These are phyloP conservation scores for Citrullus mucosospermus DNA, from an alignment of 306 rosid species.

Conservation along the genomic window DNA sequence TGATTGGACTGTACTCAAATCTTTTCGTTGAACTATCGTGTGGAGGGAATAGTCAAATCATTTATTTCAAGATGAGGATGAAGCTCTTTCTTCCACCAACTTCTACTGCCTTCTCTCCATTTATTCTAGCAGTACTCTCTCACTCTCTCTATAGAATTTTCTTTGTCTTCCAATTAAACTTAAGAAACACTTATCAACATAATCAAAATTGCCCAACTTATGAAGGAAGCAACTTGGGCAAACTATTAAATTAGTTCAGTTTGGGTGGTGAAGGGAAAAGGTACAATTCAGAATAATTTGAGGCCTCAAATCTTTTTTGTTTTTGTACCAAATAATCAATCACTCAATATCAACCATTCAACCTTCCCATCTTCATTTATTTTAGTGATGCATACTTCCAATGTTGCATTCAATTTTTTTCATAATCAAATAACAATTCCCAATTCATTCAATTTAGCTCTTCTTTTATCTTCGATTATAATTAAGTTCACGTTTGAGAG, in stretches of 20 bases:
- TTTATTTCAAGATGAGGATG: too few species aligned
- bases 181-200: not conserved
- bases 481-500: too few species aligned
- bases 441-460: not conserved
- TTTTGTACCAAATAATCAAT: not conserved
- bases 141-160: too few species aligned
- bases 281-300: not conserved
- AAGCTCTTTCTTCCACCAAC: not conserved
- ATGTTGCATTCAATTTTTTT: not conserved
- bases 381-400: not conserved
- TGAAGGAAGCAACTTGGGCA: not conserved
- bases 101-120: not conserved
- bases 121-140: too few species aligned
- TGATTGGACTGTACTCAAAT: too few species aligned
- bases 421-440: not conserved
- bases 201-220: not conserved
- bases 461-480: too few species aligned
- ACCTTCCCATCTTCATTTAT: not conserved
- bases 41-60: not conserved
- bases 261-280: not conserved
- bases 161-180: not conserved
- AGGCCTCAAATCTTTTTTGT: not conserved
- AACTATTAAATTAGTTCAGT: not conserved
- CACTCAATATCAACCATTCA: not conserved
- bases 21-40: too few species aligned